Evolutionary conservation across 1,284 basidiomycete genomes (phyloP).

Genomic region (Malassezia sp.): DNA sequence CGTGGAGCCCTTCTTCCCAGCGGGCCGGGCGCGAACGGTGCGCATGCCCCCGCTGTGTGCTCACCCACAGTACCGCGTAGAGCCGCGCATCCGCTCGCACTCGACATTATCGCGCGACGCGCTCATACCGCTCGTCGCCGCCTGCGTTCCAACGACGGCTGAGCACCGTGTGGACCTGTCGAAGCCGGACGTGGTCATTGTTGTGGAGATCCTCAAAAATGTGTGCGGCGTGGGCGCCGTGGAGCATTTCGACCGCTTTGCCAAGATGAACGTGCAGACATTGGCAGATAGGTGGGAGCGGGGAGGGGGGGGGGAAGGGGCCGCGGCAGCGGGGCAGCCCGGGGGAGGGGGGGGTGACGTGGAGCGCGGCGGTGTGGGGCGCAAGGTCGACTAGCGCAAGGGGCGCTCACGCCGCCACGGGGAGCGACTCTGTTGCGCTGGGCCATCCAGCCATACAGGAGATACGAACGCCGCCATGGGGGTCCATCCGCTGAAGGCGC

Average conservation of each 20-base stretch:
- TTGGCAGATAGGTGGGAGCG: too few species aligned
- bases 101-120: constrained; percentile 23
- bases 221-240: constrained; percentile 29
- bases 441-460: too few species aligned
- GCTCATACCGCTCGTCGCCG: constrained; percentile 27
- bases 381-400: too few species aligned
- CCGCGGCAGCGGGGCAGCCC: too few species aligned
- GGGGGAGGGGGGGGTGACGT: too few species aligned
- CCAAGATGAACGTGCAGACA: constrained; percentile 29
- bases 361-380: too few species aligned
- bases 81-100: constrained; percentile 34
- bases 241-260: constrained; percentile 22
- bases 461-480: too few species aligned
- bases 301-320: too few species aligned
- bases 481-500: too few species aligned
- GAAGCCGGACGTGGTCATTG: constrained; percentile 26
- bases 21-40: constrained; percentile 3
- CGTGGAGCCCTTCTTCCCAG: constrained; percentile 2
- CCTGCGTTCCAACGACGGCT: constrained; percentile 18
- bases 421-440: too few species aligned
- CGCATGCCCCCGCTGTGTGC: background rate
- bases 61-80: constrained; percentile 25
- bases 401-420: too few species aligned
- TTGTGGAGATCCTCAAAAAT: constrained; percentile 32
- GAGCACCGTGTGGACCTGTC: constrained; percentile 26